These are phyloP conservation scores for Kwoniella botswanensis DNA, from an alignment of 768 basidiomycete species.

Conservation along the genomic window DNA sequence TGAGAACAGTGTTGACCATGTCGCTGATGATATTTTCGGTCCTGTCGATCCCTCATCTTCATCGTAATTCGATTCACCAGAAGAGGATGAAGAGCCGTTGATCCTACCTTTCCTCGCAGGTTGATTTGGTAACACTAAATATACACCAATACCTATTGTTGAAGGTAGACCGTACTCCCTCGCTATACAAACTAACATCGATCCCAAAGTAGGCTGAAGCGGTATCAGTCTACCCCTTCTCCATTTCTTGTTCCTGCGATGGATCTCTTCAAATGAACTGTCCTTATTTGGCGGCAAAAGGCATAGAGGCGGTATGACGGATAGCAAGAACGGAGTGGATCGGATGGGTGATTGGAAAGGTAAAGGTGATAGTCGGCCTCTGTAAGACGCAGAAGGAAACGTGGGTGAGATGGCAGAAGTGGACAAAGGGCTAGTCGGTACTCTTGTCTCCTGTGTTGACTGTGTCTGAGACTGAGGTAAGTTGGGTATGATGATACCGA, in stretches of 20 bases:
- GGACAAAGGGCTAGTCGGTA: constrained; percentile 15
- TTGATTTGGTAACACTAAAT: constrained; percentile 66
- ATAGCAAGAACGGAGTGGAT: constrained; percentile 38
- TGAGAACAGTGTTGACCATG: constrained; percentile 47
- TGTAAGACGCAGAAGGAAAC: neutral
- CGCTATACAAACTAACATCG: constrained; percentile 84
- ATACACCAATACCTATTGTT: constrained; percentile 79
- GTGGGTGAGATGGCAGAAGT: constrained; percentile 16
- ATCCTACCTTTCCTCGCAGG: constrained; percentile 11
- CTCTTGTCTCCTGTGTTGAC: neutral
- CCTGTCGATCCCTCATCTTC: constrained; percentile 30
- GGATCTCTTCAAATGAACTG: constrained; percentile 15
- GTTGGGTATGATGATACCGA: constrained; percentile 52
- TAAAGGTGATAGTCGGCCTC: constrained; percentile 15
- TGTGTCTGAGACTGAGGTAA: constrained; percentile 34
- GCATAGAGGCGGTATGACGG: constrained; percentile 48
- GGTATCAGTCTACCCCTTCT: constrained; percentile 83
- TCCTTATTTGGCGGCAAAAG: constrained; percentile 27
- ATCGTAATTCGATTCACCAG: constrained; percentile 19
- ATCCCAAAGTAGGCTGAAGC: constrained; percentile 78
- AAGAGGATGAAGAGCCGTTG: constrained; percentile 64
- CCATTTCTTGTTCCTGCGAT: constrained; percentile 57
- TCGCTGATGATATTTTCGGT: constrained; percentile 38
- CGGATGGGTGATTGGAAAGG: constrained; percentile 14
- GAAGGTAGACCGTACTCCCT: constrained; percentile 91